A percentile compares a stretch with the other conserved stretches of the same genome.
These are phyloP conservation scores for Saccharomycopsis fermentans DNA, from an alignment of 805 yeast genomes.

Conservation along the genomic window DNA sequence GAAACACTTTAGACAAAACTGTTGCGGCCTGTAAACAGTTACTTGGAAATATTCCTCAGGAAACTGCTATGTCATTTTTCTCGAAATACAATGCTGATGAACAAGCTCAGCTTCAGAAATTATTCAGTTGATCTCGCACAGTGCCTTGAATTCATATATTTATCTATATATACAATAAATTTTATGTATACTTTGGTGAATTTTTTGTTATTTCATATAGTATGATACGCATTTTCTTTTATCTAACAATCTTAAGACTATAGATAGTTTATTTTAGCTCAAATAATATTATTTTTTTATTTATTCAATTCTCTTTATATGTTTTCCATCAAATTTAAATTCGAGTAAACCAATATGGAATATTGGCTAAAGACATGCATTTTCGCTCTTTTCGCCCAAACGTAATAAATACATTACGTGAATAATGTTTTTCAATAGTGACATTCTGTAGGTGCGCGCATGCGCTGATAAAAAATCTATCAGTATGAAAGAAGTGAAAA, in stretches of 20 bases:
- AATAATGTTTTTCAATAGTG: too few species aligned
- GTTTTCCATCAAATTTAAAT: slow-evolving; percentile 39
- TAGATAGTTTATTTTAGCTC: too few species aligned
- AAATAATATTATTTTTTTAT: too few species aligned
- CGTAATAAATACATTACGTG: too few species aligned
- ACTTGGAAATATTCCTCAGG: slow-evolving; percentile 55
- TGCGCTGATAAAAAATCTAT: not conserved
- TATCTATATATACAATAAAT: too few species aligned
- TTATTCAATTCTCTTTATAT: slow-evolving; percentile 42
- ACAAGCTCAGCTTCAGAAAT: slow-evolving; percentile 48
- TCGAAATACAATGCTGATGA: slow-evolving; percentile 53
- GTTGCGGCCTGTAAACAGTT: slow-evolving; percentile 55
- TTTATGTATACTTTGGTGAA: slow-evolving; percentile 5
- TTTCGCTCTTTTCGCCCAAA: too few species aligned
- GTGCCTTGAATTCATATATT: not conserved
- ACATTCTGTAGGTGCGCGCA: not conserved
- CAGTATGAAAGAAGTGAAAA: not conserved
- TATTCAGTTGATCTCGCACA: slow-evolving; percentile 30
- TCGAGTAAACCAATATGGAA: not conserved
- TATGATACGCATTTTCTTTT: too few species aligned
- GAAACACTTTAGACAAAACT: slow-evolving; percentile 58
- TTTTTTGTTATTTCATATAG: not conserved
- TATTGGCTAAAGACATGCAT: too few species aligned
- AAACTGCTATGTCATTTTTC: slow-evolving; percentile 54
- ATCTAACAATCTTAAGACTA: too few species aligned